Evolutionary conservation across 2,329 filamentous ascomycete genomes (phyloP).

Genomic region (Phialemoniopsis sp.): DNA sequence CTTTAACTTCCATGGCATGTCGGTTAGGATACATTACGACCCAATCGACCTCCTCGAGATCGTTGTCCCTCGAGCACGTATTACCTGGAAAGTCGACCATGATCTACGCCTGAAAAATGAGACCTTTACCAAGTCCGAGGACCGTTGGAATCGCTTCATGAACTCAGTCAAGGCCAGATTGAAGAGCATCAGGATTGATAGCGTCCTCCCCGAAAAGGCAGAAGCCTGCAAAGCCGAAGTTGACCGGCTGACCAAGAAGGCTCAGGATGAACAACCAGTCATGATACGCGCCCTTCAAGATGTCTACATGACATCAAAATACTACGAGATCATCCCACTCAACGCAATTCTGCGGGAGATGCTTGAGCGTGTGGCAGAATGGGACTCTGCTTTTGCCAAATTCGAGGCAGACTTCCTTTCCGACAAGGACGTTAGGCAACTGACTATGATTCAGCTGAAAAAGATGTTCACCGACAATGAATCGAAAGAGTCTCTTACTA

Average conservation of each 20-base stretch:
- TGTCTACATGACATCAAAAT: conserved; percentile 88
- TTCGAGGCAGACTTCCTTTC: conserved; percentile 94
- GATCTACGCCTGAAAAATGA: conserved; percentile 92
- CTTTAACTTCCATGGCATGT: conserved; percentile 83
- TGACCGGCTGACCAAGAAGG: conserved; percentile 71
- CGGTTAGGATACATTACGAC: conserved; percentile 88
- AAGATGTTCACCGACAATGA: conserved; percentile 94
- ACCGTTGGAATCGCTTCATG: conserved; percentile 83
- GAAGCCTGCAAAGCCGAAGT: conserved; percentile 80
- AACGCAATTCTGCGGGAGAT: conserved; percentile 86
- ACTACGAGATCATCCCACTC: conserved; percentile 94
- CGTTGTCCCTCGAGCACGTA: conserved; percentile 80
- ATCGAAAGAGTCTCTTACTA: conserved; percentile 69
- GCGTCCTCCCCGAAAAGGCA: conserved; percentile 80
- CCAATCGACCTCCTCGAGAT: conserved; percentile 91
- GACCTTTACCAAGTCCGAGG: conserved; percentile 75
- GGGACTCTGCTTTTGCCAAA: conserved; percentile 85
- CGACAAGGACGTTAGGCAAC: conserved; percentile 89
- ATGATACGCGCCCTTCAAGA: conserved; percentile 78
- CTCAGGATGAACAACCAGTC: conserved; percentile 75
- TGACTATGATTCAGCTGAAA: conserved; percentile 88
- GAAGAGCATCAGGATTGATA: conserved; percentile 86
- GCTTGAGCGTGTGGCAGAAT: conserved; percentile 87
- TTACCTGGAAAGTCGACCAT: conserved; percentile 97
- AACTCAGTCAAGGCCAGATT: conserved; percentile 78